Evolutionary conservation across 768 basidiomycete genomes (phyloP).

Genomic region (Gloeostereum incarnatum): DNA sequence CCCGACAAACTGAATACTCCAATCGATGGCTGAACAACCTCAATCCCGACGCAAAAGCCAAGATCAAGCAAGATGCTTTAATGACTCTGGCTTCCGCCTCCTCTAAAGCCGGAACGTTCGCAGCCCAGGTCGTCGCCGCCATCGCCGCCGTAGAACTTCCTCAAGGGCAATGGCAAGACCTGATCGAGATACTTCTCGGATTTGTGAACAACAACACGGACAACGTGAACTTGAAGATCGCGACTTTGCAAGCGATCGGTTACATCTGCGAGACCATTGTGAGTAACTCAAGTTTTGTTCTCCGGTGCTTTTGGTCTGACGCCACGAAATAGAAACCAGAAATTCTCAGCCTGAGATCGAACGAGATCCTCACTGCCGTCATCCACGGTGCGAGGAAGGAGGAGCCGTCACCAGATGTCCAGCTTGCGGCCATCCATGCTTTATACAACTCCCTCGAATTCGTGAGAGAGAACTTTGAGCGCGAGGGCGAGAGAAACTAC

Average conservation of each 20-base stretch:
- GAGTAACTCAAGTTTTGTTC: constrained; percentile 25
- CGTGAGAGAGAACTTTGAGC: constrained; percentile 94
- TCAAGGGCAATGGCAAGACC: constrained; percentile 77
- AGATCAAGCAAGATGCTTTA: constrained; percentile 86
- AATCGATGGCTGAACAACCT: constrained; percentile 83
- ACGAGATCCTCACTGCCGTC: constrained; percentile 97
- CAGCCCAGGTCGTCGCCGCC: constrained; percentile 90
- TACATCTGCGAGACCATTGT: constrained; percentile 97
- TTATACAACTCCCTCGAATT: constrained; percentile 95
- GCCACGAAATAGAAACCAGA: constrained; percentile 98
- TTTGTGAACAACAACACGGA: constrained; percentile 67
- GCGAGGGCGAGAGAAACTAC: constrained; percentile 99
- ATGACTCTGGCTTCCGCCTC: constrained; percentile 68
- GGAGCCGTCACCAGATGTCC: constrained; percentile 85
- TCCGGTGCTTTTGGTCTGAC: constrained; percentile 3
- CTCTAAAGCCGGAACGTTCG: constrained; percentile 72
- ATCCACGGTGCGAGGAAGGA: constrained; percentile 98
- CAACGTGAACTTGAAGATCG: constrained; percentile 70
- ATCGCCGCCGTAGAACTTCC: constrained; percentile 93
- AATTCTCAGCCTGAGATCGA: constrained; percentile 79
- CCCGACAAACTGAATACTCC: constrained; percentile 68
- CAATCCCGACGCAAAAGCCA: constrained; percentile 51
- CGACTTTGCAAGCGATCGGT: constrained; percentile 91
- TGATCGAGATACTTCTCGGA: constrained; percentile 81
- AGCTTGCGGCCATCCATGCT: constrained; percentile 86